phyloP scores from a whole-genome alignment of 2,329 filamentous ascomycete genomes.

The Epichloe brachyelytri region DNA sequence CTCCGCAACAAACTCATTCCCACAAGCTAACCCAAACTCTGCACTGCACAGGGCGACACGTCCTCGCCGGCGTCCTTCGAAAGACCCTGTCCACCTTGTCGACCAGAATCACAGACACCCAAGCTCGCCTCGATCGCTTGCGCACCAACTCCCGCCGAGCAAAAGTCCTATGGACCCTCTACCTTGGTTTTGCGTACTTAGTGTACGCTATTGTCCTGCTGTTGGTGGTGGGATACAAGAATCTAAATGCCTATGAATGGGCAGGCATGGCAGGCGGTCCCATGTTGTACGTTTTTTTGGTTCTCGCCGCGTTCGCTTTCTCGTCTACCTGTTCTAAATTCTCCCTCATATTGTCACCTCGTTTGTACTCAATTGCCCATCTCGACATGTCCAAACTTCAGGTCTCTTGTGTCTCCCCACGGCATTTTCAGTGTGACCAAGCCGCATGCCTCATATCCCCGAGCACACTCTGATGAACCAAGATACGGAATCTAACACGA shows the following conservation, averaged over 20 bases:
- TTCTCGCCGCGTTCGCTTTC: not conserved
- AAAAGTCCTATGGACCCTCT: constrained; percentile 80
- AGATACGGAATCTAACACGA: not conserved
- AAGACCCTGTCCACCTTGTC: constrained; percentile 76
- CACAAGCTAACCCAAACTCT: constrained; percentile 7
- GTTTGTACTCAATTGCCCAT: no score
- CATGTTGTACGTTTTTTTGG: constrained; percentile 44
- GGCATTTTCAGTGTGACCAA: no score
- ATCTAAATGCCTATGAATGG: constrained; percentile 67
- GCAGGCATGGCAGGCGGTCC: constrained; percentile 67
- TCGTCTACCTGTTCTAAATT: no score
- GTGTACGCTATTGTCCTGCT: constrained; percentile 71
- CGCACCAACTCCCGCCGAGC: constrained; percentile 62
- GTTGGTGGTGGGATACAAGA: constrained; percentile 72
- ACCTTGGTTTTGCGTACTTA: constrained; percentile 81
- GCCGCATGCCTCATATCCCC: no score
- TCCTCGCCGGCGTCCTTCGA: constrained; percentile 86
- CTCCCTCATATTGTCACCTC: no score
- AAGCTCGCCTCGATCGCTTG: constrained; percentile 58
- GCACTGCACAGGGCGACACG: constrained; percentile 48
- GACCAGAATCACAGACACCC: constrained; percentile 65
- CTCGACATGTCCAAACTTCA: no score
- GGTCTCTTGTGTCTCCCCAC: no score
- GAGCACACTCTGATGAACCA: not conserved
- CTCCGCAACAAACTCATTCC: not conserved